A percentile compares a stretch with the other conserved stretches of the same genome.
Evolutionary conservation across 148 eudicot species (phyloP).

Genomic region (Fallopia convolvulus): DNA sequence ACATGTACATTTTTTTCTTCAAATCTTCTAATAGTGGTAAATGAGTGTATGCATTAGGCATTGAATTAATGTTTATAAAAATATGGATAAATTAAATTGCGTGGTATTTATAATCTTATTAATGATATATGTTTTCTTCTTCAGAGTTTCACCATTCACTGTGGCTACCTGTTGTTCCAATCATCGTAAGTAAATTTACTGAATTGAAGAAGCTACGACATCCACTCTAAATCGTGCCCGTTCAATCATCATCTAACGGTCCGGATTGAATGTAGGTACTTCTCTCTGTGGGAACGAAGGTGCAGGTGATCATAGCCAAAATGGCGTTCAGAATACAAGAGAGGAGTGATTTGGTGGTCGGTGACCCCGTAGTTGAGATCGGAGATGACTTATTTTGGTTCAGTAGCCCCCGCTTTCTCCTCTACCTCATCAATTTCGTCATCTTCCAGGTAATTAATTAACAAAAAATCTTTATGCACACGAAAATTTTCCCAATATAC

Average conservation of each 20-base stretch:
- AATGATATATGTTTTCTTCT: neutral
- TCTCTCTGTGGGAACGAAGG: constrained; percentile 2
- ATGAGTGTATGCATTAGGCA: too few species aligned
- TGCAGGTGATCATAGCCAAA: neutral
- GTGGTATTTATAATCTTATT: too few species aligned
- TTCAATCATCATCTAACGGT: neutral
- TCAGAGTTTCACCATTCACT: neutral
- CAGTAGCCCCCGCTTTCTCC: neutral
- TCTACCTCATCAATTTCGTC: constrained; percentile 1
- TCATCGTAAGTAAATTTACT: neutral
- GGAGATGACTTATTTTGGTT: constrained; percentile 2
- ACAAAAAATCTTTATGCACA: too few species aligned
- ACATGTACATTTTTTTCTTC: too few species aligned
- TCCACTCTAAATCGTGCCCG: neutral
- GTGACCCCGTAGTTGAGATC: neutral
- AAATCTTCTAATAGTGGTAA: too few species aligned
- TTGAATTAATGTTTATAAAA: too few species aligned
- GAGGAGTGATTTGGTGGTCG: neutral
- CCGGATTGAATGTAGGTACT: neutral
- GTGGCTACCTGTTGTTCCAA: neutral
- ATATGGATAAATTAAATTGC: too few species aligned
- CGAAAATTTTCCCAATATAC: too few species aligned
- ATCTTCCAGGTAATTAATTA: neutral
- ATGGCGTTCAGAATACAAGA: constrained; percentile 4
- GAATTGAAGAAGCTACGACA: too few species aligned